phyloP scores from a whole-genome alignment of 1,284 basidiomycete species.

The Cryptococcus maquisensis region DNA sequence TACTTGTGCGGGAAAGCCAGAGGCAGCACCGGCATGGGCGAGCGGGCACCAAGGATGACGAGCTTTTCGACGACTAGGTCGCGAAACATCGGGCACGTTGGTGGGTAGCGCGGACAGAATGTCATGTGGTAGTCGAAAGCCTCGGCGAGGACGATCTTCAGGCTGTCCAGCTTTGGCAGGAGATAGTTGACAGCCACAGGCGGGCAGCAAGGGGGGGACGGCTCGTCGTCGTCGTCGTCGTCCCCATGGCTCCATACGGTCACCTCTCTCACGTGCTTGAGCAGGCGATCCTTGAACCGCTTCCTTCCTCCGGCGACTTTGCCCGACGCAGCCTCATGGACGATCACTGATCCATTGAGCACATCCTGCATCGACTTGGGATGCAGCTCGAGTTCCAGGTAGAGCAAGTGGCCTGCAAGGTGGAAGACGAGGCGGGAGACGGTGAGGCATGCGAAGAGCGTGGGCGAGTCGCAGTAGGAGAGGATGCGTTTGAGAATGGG shows the following conservation, averaged over 20 bases:
- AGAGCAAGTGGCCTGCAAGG: conserved; percentile 12
- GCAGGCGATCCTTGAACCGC: conserved; percentile 13
- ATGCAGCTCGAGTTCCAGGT: not conserved
- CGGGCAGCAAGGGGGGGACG: conserved; percentile 2
- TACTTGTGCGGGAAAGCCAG: conserved; percentile 6
- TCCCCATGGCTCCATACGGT: conserved; percentile 12
- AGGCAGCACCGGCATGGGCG: conserved; percentile 12
- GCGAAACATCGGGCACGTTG: conserved; percentile 5
- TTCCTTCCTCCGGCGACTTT: conserved; percentile 9
- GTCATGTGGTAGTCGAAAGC: conserved; percentile 14
- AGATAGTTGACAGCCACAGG: conserved; percentile 4
- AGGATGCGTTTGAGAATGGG: conserved; percentile 9
- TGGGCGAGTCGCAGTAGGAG: conserved; percentile 1
- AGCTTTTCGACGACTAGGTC: conserved; percentile 9
- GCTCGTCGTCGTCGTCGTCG: conserved; percentile 7
- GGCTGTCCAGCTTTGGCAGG: conserved; percentile 3
- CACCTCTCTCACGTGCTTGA: conserved; percentile 6
- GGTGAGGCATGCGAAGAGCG: conserved; percentile 2
- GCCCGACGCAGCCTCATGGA: conserved; percentile 8
- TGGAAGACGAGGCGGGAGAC: conserved; percentile 14
- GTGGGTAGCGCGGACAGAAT: conserved; percentile 11
- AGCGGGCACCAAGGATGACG: conserved; percentile 11
- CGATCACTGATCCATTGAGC: conserved; percentile 2
- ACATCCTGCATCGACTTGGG: not conserved
- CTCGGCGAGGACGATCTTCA: conserved; percentile 10